Conservation (phyloP, 108 stramenopile species). For the Cyclotella distinguenda region DNA sequence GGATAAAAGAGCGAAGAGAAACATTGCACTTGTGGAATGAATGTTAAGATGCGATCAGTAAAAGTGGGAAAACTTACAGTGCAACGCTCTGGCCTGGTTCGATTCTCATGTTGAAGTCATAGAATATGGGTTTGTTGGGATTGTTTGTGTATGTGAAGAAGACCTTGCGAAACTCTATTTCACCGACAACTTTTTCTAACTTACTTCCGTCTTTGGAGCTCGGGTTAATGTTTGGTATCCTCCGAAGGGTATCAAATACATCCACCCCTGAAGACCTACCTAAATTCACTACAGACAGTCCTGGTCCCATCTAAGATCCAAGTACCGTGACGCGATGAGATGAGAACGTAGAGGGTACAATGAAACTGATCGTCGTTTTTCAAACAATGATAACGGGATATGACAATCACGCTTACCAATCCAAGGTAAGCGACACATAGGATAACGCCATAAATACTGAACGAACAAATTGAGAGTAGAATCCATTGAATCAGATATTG, state of each 20-base stretch:
- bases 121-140: constrained; percentile 25
- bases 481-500: background rate
- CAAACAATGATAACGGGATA: background rate
- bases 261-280: constrained; percentile 48
- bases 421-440: constrained; percentile 13
- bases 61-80: background rate
- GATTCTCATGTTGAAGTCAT: constrained; percentile 33
- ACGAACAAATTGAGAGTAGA: too few species aligned
- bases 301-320: constrained; percentile 37
- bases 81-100: constrained; percentile 56
- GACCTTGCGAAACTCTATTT: constrained; percentile 28
- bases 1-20: constrained; percentile 27
- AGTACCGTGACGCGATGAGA: too few species aligned
- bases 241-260: constrained; percentile 44
- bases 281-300: constrained; percentile 39
- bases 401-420: background rate
- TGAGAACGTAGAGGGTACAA: too few species aligned
- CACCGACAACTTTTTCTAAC: constrained; percentile 11
- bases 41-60: background rate
- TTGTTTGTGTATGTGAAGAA: constrained; percentile 30
- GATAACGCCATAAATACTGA: constrained; percentile 17
- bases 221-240: constrained; percentile 45
- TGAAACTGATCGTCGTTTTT: background rate
- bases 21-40: background rate
- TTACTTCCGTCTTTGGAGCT: constrained; percentile 24